Evolutionary conservation across 1,139 yeast species (phyloP).

Genomic region (Magnusiomyces suaveolens): DNA sequence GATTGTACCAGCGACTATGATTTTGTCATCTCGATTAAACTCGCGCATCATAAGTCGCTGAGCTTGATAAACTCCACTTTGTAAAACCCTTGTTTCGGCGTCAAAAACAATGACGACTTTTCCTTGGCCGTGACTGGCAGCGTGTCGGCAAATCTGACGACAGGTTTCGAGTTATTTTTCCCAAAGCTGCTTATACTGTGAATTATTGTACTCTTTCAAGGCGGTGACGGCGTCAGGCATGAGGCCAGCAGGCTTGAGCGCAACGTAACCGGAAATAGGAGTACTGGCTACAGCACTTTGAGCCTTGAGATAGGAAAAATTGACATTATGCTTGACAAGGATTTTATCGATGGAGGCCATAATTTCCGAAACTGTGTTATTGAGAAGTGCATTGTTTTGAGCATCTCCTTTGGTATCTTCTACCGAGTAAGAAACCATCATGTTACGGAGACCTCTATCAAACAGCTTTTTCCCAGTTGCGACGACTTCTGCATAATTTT

Average conservation of each 20-base stretch:
- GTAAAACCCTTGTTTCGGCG: slow-evolving; percentile 84
- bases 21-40: slow-evolving; percentile 55
- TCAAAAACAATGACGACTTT: slow-evolving; percentile 82
- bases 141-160: slow-evolving; percentile 48
- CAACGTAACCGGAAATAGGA: slow-evolving; percentile 41
- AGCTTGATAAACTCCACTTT: slow-evolving; percentile 82
- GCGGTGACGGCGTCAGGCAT: slow-evolving; percentile 67
- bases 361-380: slow-evolving; percentile 57
- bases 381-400: slow-evolving; percentile 37
- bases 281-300: slow-evolving; percentile 42
- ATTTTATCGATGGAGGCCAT: slow-evolving; percentile 54
- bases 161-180: slow-evolving; percentile 57
- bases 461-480: slow-evolving; percentile 59
- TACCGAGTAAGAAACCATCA: slow-evolving; percentile 88
- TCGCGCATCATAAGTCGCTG: slow-evolving; percentile 73
- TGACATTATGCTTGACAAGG: slow-evolving; percentile 64
- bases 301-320: slow-evolving; percentile 20
- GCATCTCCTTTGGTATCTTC: slow-evolving; percentile 77
- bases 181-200: slow-evolving; percentile 47
- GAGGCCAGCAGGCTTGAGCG: slow-evolving; percentile 89
- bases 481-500: slow-evolving; percentile 57
- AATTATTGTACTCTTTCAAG: slow-evolving; percentile 51
- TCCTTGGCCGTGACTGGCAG: slow-evolving; percentile 65
- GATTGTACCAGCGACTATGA: slow-evolving; percentile 78
- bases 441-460: slow-evolving; percentile 72